Base-by-base conservation (phyloP, 1,284 basidiomycete species). In the Cryptococcus wingfieldii region DNA sequence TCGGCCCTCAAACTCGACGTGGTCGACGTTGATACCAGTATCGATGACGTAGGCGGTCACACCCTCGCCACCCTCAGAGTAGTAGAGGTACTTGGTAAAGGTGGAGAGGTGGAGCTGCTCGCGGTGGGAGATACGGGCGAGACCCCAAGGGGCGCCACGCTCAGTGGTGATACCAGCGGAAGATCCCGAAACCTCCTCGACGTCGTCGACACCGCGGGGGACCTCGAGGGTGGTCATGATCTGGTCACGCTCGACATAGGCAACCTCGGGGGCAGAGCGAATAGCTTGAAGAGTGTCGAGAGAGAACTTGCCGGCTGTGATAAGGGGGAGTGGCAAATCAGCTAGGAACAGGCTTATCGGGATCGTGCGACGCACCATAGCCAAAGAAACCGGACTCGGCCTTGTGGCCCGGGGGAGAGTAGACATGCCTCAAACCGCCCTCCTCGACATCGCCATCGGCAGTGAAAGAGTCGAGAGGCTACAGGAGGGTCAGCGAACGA, bases 91-190 rank as follows among this genome's bases (percentile, higher is more conserved):
- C 77, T 84, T 85, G 65, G 82, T 86, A 81, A 97, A 98, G 28
- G 90, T 98, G 55, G 83, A 79, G 64, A 98, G 86, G 27, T 80
- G 80, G 27, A 99, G 85, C 69, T 79, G 84, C 23, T 81, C 67
- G 54, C 92, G 86, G 79, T 99, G 96, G 63, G 90, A 94, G 72
- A 98, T 85, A 57, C 96, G 89, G 47, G 95, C 94, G 42, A 99
- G 86, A 74, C 96, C 92, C 96, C 96, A 98, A 54, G 95, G 93
- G 23, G 95, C 90, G 34, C 81, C 78, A 56, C 79, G 85, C 83
- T 97, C 90, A 5, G 80, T 70, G n/a, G 63, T 59, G 56, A 79
- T 68, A 41, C 74, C 72, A 12, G 64, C 60, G 63, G 66, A 50
- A 47, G 60, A 54, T 34, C 54, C 52, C 37, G 52, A 58, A 42